Evolutionary conservation across 306 rosid species (phyloP).

Genomic region (Dryas alaskensis): DNA sequence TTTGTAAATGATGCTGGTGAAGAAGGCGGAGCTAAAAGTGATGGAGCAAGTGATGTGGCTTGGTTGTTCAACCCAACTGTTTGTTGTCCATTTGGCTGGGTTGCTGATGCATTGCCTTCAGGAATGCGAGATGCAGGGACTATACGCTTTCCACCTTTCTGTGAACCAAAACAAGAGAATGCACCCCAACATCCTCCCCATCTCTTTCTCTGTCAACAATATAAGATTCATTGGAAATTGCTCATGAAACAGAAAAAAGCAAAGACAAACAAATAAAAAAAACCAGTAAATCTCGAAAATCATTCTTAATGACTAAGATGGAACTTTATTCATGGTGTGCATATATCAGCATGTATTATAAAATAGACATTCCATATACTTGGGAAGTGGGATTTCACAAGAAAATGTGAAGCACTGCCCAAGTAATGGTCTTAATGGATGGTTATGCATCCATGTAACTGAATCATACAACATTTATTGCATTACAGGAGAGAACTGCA

Average conservation of each 20-base stretch:
- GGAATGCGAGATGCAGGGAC: constrained; percentile 87
- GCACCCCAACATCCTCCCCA: constrained; percentile 99
- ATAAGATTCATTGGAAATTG: background rate
- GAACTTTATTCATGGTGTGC: background rate
- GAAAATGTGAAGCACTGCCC: background rate
- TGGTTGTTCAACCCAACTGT: constrained; percentile 66
- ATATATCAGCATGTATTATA: background rate
- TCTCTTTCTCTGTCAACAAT: constrained; percentile 78
- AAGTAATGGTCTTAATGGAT: background rate
- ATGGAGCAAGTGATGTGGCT: constrained; percentile 71
- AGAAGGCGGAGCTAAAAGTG: constrained; percentile 96
- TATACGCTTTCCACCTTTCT: constrained; percentile 94
- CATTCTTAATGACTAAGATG: background rate
- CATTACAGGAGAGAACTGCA: background rate
- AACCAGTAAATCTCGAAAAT: background rate
- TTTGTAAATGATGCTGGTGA: constrained; percentile 95
- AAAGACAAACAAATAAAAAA: background rate
- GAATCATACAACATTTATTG: background rate
- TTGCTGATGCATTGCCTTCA: constrained; percentile 62
- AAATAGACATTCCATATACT: background rate
- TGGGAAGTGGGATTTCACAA: background rate
- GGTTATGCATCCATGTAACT: constrained; percentile 1
- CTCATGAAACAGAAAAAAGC: background rate
- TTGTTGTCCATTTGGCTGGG: constrained; percentile 83
- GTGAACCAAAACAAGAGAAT: constrained; percentile 78